Base-by-base conservation (phyloP, 2,329 filamentous ascomycete genomes). In the Dryadomyces quercivorus region DNA sequence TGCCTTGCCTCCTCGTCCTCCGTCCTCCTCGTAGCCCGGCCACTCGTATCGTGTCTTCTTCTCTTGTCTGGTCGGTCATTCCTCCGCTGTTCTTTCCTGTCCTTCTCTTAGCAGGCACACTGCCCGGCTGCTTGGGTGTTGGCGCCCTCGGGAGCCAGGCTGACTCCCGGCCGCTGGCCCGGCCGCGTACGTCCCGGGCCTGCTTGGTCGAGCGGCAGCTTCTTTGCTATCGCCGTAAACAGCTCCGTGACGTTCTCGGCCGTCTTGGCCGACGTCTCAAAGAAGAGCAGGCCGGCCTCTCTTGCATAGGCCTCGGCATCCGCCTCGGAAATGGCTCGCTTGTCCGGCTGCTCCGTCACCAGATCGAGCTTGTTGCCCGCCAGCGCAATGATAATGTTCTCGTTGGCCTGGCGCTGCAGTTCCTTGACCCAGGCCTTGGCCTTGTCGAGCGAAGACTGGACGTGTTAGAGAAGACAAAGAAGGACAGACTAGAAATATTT, bases 361-460 rank as follows among this genome's bases (percentile, higher is more conserved):
- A 98, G 76, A 78, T 98, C 93, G 66, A 95, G 78, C 75, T 98
- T 97, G 79, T 98, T 98, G 59, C 93, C 93, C 53, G 92, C 93
- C 46, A 98, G 83, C 49, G 93, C 93, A 66, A 98, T 98, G 71
- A 98, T 91, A 70, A 98, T 98, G 73, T 97, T 97, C 73, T 98
- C 93, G 75, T 97, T 98, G 59, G 94, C 93, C 74, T 98, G 93
- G 67, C 93, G 85, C 72, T 98, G 93, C 54, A 98, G 83, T 70
- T 98, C 93, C 75, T 97, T 97, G 57, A 98, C 92, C 93, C 93
- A 98, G 47, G 91, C 87, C 73, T 98, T 98, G 63, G 94, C 94
- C 77, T 98, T 98, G 72, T 98, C 94, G 66, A 98, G 78, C 50
- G 93, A 98, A 61, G 91, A 82, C 93, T 98, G 58, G 36, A 6